Evolutionary conservation across 345 rosid species (phyloP), one percentile per base, ranked within the genome.

Genomic region (Gossypioides kirkii): DNA sequence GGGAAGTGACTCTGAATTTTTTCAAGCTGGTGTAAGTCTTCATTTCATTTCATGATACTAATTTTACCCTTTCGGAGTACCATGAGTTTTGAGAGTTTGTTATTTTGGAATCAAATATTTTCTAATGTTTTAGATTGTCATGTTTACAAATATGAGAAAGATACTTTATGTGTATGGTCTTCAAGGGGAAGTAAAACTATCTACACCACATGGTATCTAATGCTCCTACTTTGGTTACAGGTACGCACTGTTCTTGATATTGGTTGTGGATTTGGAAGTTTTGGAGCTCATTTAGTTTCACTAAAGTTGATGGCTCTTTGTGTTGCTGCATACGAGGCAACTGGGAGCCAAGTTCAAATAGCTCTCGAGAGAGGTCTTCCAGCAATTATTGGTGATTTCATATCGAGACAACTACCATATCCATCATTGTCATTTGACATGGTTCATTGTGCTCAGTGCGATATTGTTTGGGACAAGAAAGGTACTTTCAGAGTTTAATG

Each of bases 311-410:
- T 91, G 98, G 80, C 92, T 80, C 77, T 95, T 72, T 95, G 99
- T 80, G 80, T 91, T 46, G 96, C 99, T 3, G 87, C 86, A 76
- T 93, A 95, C 74, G 99, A 95, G 79, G 94, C 87, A 28, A 91
- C 93, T 69, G 98, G 98, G 67, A 95, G 98, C 83, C 98, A 95
- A 89, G 99, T 93, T 63, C 99, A 95, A 78, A 71, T 95, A 72
- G 92, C 99, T 67, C 87, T 95, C 61, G 98, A 95, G 86, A 89
- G 99, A 86, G 99, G 99, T 71, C 98, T 95, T 77, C 99, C 99
- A 18, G 96, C 98, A 45, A 89, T 95, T 86, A 92, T 95, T 76
- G 97, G 94, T 73, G 88, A 86, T 75, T 95, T 95, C 79, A 80
- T 87, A 70, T 87, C 96, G 42, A 85, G 82, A 69, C 92, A 92